Conservation (phyloP, 179 eudicot genomes). For the Corrigiola litoralis region DNA sequence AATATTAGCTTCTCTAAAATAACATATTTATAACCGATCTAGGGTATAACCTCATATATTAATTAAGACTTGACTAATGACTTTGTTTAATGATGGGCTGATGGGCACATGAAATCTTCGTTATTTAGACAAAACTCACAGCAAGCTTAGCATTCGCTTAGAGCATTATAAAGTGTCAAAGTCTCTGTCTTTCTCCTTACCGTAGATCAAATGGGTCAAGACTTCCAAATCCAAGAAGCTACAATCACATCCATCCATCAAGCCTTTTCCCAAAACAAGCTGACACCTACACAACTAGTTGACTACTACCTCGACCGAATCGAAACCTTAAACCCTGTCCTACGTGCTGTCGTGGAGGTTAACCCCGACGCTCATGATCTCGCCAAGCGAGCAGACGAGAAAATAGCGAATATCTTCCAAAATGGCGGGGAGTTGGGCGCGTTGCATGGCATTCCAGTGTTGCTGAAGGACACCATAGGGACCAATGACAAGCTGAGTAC, state of each 20-base stretch:
- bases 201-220: constrained; percentile 19
- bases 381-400: constrained; percentile 47
- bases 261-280: constrained; percentile 36
- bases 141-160: background rate
- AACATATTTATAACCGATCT: too few relatives aligned
- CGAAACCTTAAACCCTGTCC: constrained; percentile 46
- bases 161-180: background rate
- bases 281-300: constrained; percentile 48
- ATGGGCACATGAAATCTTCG: too few relatives aligned
- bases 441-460: constrained; percentile 51
- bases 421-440: constrained; percentile 24
- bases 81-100: too few relatives aligned
- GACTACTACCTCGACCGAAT: constrained; percentile 50
- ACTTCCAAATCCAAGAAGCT: constrained; percentile 34
- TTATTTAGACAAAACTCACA: background rate
- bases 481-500: constrained; percentile 43
- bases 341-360: constrained; percentile 48
- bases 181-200: background rate
- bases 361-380: constrained; percentile 53
- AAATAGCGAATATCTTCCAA: constrained; percentile 3
- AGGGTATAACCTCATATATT: too few relatives aligned
- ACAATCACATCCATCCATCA: constrained; percentile 37
- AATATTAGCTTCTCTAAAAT: too few relatives aligned
- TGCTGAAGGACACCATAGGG: constrained; percentile 46
- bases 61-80: too few relatives aligned